Evolutionary conservation across 495 filamentous ascomycete genomes (phyloP).

Genomic region (Evansstolkia leycettana): DNA sequence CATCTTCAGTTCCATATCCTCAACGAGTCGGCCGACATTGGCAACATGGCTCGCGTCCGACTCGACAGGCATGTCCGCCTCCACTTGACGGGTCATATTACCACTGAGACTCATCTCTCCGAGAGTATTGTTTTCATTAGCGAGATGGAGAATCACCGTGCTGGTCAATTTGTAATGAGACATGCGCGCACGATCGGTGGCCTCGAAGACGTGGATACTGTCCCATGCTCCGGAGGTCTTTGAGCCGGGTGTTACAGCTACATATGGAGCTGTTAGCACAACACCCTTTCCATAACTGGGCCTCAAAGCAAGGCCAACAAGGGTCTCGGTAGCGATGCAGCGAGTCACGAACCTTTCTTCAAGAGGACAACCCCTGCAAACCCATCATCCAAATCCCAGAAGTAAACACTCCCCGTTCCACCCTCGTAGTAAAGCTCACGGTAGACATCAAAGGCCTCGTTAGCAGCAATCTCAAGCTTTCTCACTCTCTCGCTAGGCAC

Average conservation of each 20-base stretch:
- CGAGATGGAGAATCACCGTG: conserved; percentile 86
- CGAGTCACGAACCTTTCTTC: conserved; percentile 61
- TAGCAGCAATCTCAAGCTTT: conserved; percentile 84
- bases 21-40: conserved; percentile 88
- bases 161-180: conserved; percentile 96
- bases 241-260: conserved; percentile 50
- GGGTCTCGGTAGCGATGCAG: background rate
- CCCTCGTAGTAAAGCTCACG: conserved; percentile 97
- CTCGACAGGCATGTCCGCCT: conserved; percentile 78
- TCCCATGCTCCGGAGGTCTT: conserved; percentile 85
- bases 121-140: conserved; percentile 55
- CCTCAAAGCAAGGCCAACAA: too few relatives aligned
- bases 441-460: conserved; percentile 96
- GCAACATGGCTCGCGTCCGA: conserved; percentile 88
- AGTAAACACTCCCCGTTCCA: conserved; percentile 87
- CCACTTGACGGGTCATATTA: conserved; percentile 95
- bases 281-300: too few relatives aligned
- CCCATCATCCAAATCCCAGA: conserved; percentile 97
- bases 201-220: conserved; percentile 97
- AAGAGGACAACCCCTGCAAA: conserved; percentile 92
- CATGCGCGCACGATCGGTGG: conserved; percentile 75
- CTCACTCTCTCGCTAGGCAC: conserved; percentile 77
- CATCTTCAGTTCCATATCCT: conserved; percentile 99
- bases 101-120: conserved; percentile 89
- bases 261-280: conserved; percentile 2